Base-by-base conservation (phyloP, 441 rosid genomes). In the Heliophila coronopifolia region DNA sequence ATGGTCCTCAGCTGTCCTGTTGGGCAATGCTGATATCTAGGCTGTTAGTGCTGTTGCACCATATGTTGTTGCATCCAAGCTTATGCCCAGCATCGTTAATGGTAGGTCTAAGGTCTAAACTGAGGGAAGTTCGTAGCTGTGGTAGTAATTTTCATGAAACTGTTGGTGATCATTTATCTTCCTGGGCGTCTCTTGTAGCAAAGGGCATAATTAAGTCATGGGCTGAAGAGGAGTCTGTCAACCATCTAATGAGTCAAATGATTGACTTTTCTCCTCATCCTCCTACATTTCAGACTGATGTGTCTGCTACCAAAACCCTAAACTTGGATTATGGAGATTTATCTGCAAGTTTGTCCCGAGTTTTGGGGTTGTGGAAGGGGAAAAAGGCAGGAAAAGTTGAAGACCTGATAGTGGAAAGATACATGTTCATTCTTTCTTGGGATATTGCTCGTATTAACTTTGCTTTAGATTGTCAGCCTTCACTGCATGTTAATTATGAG, bases 1-100 rank as follows among this genome's bases (percentile, higher is more conserved):
- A 57, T 51, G 55, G 72, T 42, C 52, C 51, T 13, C 86, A 83
- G 56, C 69, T 94, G 59, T 83, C 98, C 25, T 79, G 85, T 68
- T 94, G 98, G 98, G 95, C 89, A 28, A 57, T 94, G 57, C 73
- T 86, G 43, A 77, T 91, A 51, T 91, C 99, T 49, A 82, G 99
- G 77, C 71, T 94, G 77, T 70, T 94, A 59, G 69, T 91, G 59
- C 70, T 84, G 59, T 78, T 94, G 69, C 93, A 90, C 26, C 96
- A 88, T 70, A 87, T 91, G 94, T 44, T 85, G 63, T 73, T 80
- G 67, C 77, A 85, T 61, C 84, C 93, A 42, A 66, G 51, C 63
- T 53, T 73, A 50, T 83, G 89, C 55, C 98, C 99, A 58, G 64
- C 95, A 48, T 74, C 80, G 12, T 68, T 94, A 76, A 80, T 87